Percentiles rank a stretch among this genome's conserved stretches.
phyloP scores from a whole-genome alignment of 2,329 filamentous ascomycete species.

The Arthrobotrys pseudoclavata region DNA sequence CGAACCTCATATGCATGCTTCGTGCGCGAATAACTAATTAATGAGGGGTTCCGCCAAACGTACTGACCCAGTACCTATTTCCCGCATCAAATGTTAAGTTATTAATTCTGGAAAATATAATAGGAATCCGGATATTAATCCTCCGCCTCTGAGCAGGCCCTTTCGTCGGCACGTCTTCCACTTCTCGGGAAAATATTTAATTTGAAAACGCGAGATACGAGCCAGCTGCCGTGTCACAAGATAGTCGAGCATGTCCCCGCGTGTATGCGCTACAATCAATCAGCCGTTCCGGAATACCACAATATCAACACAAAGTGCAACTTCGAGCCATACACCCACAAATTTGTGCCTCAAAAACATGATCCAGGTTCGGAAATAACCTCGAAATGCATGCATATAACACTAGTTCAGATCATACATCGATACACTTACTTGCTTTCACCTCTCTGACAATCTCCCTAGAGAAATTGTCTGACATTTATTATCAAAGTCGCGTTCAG shows the following conservation, averaged over 20 bases:
- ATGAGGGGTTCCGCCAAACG: neutral
- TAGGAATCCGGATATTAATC: neutral
- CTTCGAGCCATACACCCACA: neutral
- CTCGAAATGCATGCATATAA: neutral
- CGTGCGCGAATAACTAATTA: neutral
- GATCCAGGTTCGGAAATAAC: no score
- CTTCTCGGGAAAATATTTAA: neutral
- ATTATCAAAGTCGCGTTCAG: no score
- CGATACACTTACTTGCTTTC: no score
- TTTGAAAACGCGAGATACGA: neutral
- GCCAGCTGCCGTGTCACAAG: neutral
- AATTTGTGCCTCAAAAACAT: neutral
- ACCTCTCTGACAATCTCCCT: no score
- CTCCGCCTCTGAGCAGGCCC: neutral
- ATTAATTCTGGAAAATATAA: no score
- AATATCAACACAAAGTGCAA: neutral
- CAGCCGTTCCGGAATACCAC: slow-evolving; percentile 3
- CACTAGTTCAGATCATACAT: no score
- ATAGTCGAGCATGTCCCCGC: neutral
- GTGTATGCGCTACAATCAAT: neutral
- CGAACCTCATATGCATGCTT: neutral
- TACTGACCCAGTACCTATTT: neutral
- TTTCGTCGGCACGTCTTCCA: neutral
- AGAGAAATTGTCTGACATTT: no score
- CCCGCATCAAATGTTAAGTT: no score